A percentile compares a stretch with the other conserved stretches of the same genome.
Conservation (phyloP, 495 filamentous ascomycete species). For the Penicillium salamii region DNA sequence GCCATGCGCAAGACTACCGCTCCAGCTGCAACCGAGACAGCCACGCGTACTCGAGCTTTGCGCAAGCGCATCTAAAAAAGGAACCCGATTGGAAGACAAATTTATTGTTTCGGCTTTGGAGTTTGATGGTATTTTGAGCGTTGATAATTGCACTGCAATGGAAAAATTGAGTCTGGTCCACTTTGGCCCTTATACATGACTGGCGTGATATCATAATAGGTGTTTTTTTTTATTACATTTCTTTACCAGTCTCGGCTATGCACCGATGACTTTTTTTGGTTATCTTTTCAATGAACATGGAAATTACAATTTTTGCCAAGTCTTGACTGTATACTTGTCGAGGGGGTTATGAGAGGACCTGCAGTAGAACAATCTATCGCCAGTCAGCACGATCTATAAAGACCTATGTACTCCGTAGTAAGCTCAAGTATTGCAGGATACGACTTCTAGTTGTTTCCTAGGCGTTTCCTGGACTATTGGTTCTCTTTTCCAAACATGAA, state of each 20-base stretch:
- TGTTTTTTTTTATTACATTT: background rate
- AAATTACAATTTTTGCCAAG: no score
- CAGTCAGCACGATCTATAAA: no score
- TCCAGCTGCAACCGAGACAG: slow-evolving; percentile 28
- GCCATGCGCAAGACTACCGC: slow-evolving; percentile 36
- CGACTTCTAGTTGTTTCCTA: no score
- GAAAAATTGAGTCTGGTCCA: slow-evolving; percentile 1
- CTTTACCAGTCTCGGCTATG: background rate
- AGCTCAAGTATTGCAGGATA: no score
- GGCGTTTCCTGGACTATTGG: no score
- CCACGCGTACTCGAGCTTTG: slow-evolving; percentile 40
- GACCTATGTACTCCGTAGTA: no score
- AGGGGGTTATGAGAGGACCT: no score
- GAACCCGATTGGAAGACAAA: background rate
- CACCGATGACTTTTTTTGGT: background rate
- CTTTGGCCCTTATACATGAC: background rate
- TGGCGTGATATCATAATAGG: slow-evolving; percentile 5
- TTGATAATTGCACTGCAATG: slow-evolving; percentile 3
- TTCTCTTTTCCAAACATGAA: background rate
- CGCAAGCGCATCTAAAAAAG: slow-evolving; percentile 44
- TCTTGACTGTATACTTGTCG: no score
- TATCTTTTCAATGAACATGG: background rate
- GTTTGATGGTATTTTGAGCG: slow-evolving; percentile 5
- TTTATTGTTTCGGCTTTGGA: background rate
- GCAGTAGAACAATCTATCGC: no score